Percentiles rank a stretch among this genome's conserved stretches.
Conservation (phyloP, 2,329 filamentous ascomycete species). For the Cercospora brassicicola region DNA sequence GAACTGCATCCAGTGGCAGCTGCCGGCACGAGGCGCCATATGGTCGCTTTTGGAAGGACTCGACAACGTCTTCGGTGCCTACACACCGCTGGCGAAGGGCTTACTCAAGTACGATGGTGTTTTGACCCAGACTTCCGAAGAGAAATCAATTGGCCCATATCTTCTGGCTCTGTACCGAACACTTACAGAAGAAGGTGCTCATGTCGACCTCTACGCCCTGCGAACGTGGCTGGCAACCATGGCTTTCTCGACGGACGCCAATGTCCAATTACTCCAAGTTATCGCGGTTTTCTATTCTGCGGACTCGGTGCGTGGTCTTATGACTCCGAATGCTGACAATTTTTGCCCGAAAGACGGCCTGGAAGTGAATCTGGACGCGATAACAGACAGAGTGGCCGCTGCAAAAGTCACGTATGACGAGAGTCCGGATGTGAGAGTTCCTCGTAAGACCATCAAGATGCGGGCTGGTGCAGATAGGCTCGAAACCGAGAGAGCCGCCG, state of each 20-base stretch:
- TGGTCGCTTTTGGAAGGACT: conserved; percentile 9
- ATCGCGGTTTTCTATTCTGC: conserved; percentile 34
- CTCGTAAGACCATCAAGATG: neutral
- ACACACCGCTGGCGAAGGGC: neutral
- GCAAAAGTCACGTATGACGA: neutral
- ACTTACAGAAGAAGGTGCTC: neutral
- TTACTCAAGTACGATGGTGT: conserved; percentile 17
- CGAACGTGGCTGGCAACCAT: conserved; percentile 41
- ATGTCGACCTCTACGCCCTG: conserved; percentile 13
- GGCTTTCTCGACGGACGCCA: conserved; percentile 43
- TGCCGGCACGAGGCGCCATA: neutral
- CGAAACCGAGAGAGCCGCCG: neutral
- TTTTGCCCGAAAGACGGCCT: neutral
- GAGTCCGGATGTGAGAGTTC: conserved; percentile 6
- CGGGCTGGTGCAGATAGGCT: neutral
- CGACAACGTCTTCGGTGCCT: neutral
- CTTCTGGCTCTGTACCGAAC: conserved; percentile 18
- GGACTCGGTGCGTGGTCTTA: neutral
- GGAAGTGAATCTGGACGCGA: neutral
- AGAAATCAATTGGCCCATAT: conserved; percentile 4
- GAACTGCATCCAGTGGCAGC: conserved; percentile 1
- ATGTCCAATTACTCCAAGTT: conserved; percentile 46
- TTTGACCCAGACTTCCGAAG: conserved; percentile 7
- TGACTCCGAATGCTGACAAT: neutral
- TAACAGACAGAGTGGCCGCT: neutral